These are phyloP conservation scores for Chrysoporthe puriensis DNA, from an alignment of 2,329 filamentous ascomycete species.

Conservation along the genomic window DNA sequence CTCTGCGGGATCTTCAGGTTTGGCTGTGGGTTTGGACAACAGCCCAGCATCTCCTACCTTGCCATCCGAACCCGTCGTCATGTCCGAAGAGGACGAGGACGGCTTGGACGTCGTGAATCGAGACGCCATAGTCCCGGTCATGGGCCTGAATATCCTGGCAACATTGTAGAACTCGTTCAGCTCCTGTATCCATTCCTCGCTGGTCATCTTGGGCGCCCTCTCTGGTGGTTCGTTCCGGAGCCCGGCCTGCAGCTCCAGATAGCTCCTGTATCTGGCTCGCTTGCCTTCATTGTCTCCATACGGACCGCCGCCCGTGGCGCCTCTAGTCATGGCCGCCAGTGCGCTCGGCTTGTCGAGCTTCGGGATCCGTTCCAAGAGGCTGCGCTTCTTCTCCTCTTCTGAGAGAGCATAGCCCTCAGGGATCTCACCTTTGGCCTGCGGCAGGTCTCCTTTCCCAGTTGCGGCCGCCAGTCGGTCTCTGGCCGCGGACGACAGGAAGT, in stretches of 20 bases:
- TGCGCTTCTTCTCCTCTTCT: constrained; percentile 64
- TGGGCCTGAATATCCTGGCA: constrained; percentile 80
- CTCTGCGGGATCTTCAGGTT: constrained; percentile 75
- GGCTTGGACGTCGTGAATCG: constrained; percentile 78
- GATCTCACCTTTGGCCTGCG: constrained; percentile 75
- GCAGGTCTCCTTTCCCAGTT: constrained; percentile 77
- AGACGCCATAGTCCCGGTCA: constrained; percentile 89
- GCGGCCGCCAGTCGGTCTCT: constrained; percentile 76
- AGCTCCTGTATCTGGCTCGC: constrained; percentile 76
- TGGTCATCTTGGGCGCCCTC: constrained; percentile 43
- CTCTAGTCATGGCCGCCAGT: constrained; percentile 68
- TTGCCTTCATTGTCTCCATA: constrained; percentile 85
- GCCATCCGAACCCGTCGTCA: constrained; percentile 30
- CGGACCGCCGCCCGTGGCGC: constrained; percentile 69
- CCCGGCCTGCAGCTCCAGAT: constrained; percentile 77
- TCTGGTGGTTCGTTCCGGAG: constrained; percentile 53
- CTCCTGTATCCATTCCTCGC: constrained; percentile 80
- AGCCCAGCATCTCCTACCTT: constrained; percentile 36
- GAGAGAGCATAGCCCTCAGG: constrained; percentile 66
- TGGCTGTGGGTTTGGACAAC: constrained; percentile 54
- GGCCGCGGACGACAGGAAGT: constrained; percentile 80
- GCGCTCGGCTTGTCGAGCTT: constrained; percentile 69
- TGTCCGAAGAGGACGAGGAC: constrained; percentile 41
- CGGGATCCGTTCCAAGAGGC: constrained; percentile 63
- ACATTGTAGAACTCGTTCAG: constrained; percentile 72